Percentiles rank a stretch among this genome's conserved stretches.
Evolutionary conservation across 1,284 basidiomycete genomes (phyloP).

Genomic region (Nidula niveotomentosa): DNA sequence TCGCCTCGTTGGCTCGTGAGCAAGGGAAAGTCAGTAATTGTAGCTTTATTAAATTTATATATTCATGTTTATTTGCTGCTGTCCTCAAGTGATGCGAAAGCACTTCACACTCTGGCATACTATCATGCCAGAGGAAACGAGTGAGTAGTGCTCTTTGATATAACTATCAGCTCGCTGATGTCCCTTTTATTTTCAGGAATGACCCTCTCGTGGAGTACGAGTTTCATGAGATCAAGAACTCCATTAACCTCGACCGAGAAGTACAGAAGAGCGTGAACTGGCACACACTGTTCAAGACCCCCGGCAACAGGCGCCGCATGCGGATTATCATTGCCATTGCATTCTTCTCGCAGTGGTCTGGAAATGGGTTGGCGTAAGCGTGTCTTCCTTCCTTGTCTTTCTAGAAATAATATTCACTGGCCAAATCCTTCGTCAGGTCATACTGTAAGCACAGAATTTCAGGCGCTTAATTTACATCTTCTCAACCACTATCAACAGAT

Average conservation of each 20-base stretch:
- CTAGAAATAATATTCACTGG: not conserved
- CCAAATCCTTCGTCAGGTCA: not conserved
- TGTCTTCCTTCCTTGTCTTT: too few relatives aligned
- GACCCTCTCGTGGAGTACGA: constrained; percentile 17
- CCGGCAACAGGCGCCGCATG: constrained; percentile 6
- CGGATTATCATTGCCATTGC: too few relatives aligned
- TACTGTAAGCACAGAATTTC: too few relatives aligned
- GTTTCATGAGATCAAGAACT: constrained; percentile 13
- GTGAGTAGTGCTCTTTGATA: not conserved
- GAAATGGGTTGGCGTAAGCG: not conserved
- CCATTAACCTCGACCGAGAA: constrained; percentile 11
- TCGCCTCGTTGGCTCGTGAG: too few relatives aligned
- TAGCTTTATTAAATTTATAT: not conserved
- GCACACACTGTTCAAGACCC: constrained; percentile 14
- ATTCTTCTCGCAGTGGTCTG: too few relatives aligned
- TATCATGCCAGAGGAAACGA: too few relatives aligned
- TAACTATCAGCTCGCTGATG: not conserved
- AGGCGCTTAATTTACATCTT: not conserved
- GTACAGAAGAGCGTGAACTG: constrained; percentile 10
- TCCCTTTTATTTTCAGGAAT: not conserved
- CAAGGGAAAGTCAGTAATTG: too few relatives aligned
- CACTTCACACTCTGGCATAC: too few relatives aligned
- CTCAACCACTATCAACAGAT: constrained; percentile 17
- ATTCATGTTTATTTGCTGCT: not conserved
- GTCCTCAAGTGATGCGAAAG: too few relatives aligned